Conservation (phyloP, 108 stramenopile genomes). For the Fistulifera pelliculosa region DNA sequence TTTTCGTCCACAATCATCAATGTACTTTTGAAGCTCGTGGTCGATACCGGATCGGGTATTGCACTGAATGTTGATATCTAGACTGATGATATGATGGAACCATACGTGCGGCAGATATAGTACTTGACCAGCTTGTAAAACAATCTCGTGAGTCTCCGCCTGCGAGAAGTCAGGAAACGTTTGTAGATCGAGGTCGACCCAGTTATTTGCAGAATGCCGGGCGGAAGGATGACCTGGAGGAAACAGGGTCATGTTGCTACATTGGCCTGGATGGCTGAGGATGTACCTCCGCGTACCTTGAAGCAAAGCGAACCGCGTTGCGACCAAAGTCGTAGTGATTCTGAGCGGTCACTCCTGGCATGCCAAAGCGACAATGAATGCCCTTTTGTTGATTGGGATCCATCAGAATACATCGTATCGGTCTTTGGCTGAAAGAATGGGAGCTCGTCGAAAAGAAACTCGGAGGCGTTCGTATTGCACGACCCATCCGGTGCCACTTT, state of each 20-base stretch:
- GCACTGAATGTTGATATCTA: slow-evolving; percentile 93
- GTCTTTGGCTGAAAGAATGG: slow-evolving; percentile 73
- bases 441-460: slow-evolving; percentile 85
- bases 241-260: slow-evolving; percentile 49
- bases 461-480: slow-evolving; percentile 59
- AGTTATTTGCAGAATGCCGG: slow-evolving; percentile 86
- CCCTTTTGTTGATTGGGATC: slow-evolving; percentile 52
- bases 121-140: slow-evolving; percentile 88
- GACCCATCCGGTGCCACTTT: slow-evolving; percentile 35
- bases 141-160: slow-evolving; percentile 63
- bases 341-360: slow-evolving; percentile 83
- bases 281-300: slow-evolving; percentile 83
- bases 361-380: slow-evolving; percentile 93
- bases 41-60: slow-evolving; percentile 78
- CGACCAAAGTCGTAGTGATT: slow-evolving; percentile 83
- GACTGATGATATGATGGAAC: slow-evolving; percentile 89
- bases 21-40: slow-evolving; percentile 2
- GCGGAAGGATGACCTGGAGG: slow-evolving; percentile 85
- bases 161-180: slow-evolving; percentile 63
- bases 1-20: slow-evolving; percentile 6
- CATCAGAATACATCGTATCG: slow-evolving; percentile 54
- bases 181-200: slow-evolving; percentile 75
- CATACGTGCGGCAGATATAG: slow-evolving; percentile 89
- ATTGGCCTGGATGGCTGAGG: slow-evolving; percentile 64
- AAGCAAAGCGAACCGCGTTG: slow-evolving; percentile 77